A percentile compares a stretch with the other conserved stretches of the same genome.
phyloP scores from a whole-genome alignment of 225 moss, liverwort and hornwort species.

The Pleurozium schreberi region DNA sequence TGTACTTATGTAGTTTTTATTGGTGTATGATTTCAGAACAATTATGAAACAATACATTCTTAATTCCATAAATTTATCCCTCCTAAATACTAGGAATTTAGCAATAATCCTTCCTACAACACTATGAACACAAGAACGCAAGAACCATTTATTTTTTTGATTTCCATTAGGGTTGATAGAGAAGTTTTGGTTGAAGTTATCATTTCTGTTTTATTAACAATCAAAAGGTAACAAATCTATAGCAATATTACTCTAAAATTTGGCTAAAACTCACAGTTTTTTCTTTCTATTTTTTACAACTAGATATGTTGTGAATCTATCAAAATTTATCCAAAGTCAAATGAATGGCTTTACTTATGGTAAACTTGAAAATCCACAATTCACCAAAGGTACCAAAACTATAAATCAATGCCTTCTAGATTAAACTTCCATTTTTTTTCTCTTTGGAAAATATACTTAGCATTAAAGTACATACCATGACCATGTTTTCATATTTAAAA shows the following conservation, averaged over 20 bases:
- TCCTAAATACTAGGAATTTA: not conserved
- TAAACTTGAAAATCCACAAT: not conserved
- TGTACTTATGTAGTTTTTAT: not conserved
- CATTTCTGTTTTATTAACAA: not conserved
- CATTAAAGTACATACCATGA: not conserved
- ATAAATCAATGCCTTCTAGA: not conserved
- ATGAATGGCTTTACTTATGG: not conserved
- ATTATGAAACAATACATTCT: not conserved
- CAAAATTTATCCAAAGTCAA: not conserved
- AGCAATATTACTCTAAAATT: no score
- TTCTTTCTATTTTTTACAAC: not conserved
- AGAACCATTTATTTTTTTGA: not conserved
- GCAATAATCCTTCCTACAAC: not conserved
- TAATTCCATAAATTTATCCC: accelerated
- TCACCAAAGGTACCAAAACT: not conserved
- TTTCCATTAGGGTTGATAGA: not conserved
- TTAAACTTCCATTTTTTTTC: not conserved
- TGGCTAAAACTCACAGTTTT: not conserved
- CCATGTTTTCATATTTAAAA: not conserved
- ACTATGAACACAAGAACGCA: not conserved
- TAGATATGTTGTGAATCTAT: not conserved
- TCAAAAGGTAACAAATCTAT: not conserved
- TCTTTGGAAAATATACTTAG: no score
- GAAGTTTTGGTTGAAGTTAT: not conserved
- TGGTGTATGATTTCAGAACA: not conserved